Evolutionary conservation across 2,329 filamentous ascomycete genomes (phyloP).

Genomic region (Emergomyces orientalis): DNA sequence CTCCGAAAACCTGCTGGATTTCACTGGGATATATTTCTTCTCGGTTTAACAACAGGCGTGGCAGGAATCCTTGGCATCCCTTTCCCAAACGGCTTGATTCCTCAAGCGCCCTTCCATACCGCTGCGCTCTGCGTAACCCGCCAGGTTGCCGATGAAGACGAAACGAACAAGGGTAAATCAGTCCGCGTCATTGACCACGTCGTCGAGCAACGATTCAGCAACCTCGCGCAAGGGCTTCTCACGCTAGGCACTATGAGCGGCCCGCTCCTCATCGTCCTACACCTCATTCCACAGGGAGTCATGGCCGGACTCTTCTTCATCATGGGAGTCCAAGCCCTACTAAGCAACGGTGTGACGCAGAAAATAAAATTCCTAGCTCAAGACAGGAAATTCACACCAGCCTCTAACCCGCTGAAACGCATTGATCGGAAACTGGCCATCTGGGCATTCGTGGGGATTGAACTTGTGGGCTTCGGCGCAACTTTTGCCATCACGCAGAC

Average conservation of each 20-base stretch:
- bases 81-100: constrained; percentile 74
- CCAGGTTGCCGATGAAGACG: constrained; percentile 46
- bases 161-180: constrained; percentile 49
- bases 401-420: constrained; percentile 50
- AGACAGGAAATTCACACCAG: constrained; percentile 53
- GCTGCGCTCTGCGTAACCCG: constrained; percentile 64
- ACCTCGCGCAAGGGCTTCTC: constrained; percentile 66
- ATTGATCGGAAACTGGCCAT: constrained; percentile 55
- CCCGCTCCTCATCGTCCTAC: constrained; percentile 62
- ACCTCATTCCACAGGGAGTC: constrained; percentile 70
- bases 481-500: constrained; percentile 80
- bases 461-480: constrained; percentile 61
- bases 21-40: constrained; percentile 76
- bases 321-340: constrained; percentile 71
- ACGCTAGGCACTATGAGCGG: constrained; percentile 72
- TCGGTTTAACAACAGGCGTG: constrained; percentile 67
- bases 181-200: constrained; percentile 53
- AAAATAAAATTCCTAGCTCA: constrained; percentile 62
- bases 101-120: constrained; percentile 75
- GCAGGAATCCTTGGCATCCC: constrained; percentile 68
- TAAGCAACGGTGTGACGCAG: constrained; percentile 65
- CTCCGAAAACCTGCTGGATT: constrained; percentile 73
- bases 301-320: constrained; percentile 75
- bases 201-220: constrained; percentile 66
- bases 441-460: constrained; percentile 61